Conservation (phyloP, 2,329 filamentous ascomycete genomes). For the Sarocladium strictum region DNA sequence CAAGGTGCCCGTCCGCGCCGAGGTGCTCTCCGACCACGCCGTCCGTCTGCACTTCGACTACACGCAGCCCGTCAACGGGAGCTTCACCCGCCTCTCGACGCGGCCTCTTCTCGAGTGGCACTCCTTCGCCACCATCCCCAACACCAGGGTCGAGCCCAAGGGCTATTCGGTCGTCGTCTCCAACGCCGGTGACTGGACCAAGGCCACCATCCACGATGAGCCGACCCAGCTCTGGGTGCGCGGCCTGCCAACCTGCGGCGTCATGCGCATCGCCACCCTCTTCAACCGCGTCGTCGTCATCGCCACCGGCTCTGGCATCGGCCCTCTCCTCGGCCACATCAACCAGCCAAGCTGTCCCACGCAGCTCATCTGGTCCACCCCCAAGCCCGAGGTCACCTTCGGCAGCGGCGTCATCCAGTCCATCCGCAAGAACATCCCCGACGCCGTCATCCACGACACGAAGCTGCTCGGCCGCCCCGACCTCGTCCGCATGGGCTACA, state of each 20-base stretch:
- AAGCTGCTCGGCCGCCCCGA: constrained; percentile 52
- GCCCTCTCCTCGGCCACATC: constrained; percentile 58
- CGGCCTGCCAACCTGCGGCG: constrained; percentile 60
- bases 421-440: constrained; percentile 51
- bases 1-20: constrained; percentile 57
- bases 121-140: constrained; percentile 68
- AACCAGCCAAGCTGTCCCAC: constrained; percentile 41
- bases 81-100: constrained; percentile 50
- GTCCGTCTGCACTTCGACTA: constrained; percentile 65
- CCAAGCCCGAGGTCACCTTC: constrained; percentile 56
- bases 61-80: constrained; percentile 45
- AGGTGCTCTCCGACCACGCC: constrained; percentile 66
- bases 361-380: constrained; percentile 65
- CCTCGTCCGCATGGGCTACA: constrained; percentile 41
- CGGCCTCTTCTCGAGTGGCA: constrained; percentile 67
- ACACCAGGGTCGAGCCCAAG: constrained; percentile 29
- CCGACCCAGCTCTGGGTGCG: constrained; percentile 61
- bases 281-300: constrained; percentile 62
- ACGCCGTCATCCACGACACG: constrained; percentile 65
- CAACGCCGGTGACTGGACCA: constrained; percentile 72
- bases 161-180: constrained; percentile 66
- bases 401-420: constrained; percentile 49
- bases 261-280: constrained; percentile 60
- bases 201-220: constrained; percentile 52
- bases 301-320: constrained; percentile 68